phyloP scores from a whole-genome alignment of 495 filamentous ascomycete species.

The Achaetomiella virescens region DNA sequence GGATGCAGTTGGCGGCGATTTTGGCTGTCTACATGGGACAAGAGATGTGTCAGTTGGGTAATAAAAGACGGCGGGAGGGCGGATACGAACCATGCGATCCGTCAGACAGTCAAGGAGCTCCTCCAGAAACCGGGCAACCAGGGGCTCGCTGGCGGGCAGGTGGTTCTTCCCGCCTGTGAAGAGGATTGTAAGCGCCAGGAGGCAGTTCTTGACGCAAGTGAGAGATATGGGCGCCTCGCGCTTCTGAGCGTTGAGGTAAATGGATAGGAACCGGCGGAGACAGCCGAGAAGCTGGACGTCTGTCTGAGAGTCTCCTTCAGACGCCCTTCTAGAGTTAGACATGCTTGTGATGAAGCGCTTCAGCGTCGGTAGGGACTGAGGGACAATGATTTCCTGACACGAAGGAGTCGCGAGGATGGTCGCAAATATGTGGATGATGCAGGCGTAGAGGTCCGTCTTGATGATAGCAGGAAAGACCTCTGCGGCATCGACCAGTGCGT shows the following conservation, averaged over 20 bases:
- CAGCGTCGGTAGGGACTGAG: constrained; percentile 85
- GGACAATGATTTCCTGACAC: constrained; percentile 83
- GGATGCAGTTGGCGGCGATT: constrained; percentile 79
- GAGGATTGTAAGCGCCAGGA: constrained; percentile 81
- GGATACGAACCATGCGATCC: constrained; percentile 60
- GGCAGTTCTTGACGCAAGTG: constrained; percentile 85
- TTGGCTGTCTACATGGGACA: constrained; percentile 58
- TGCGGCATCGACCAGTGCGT: constrained; percentile 86
- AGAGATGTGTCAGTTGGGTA: neutral
- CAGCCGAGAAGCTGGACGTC: constrained; percentile 59
- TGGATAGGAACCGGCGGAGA: constrained; percentile 69
- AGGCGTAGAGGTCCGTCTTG: constrained; percentile 91
- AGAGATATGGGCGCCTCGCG: constrained; percentile 75
- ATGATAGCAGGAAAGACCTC: constrained; percentile 95
- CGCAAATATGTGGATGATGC: constrained; percentile 92
- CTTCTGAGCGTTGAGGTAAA: constrained; percentile 75
- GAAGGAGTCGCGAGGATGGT: constrained; percentile 82
- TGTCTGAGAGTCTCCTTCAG: constrained; percentile 30
- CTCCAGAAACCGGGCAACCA: constrained; percentile 61
- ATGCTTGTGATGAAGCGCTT: constrained; percentile 80
- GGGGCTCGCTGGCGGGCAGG: constrained; percentile 63
- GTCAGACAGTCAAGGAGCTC: constrained; percentile 81
- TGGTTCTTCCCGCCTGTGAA: constrained; percentile 71
- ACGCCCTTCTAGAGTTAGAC: constrained; percentile 37
- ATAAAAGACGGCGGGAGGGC: neutral